These are phyloP conservation scores for Allium fistulosum DNA, from an alignment of 106 monocot species.

Conservation along the genomic window DNA sequence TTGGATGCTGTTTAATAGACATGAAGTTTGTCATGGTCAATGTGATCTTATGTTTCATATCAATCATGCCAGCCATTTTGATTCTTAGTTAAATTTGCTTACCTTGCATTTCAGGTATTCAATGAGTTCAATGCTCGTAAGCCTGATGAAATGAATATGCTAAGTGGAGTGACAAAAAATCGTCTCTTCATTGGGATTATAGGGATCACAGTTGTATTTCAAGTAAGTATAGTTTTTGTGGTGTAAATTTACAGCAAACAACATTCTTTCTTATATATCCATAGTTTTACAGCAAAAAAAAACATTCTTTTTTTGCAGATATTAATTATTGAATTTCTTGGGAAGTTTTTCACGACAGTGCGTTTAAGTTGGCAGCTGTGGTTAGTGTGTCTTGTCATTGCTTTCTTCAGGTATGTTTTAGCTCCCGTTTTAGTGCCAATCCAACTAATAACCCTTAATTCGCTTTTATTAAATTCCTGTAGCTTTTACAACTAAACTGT, in stretches of 20 bases:
- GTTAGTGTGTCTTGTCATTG: conserved; percentile 74
- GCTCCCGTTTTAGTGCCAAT: neutral
- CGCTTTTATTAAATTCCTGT: too few relatives aligned
- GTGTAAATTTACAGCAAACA: neutral
- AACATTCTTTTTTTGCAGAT: conserved; percentile 22
- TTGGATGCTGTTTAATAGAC: too few relatives aligned
- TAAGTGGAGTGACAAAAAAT: conserved; percentile 68
- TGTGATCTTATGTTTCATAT: too few relatives aligned
- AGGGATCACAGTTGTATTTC: conserved; percentile 59
- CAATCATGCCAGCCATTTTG: too few relatives aligned
- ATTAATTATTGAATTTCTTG: conserved; percentile 87
- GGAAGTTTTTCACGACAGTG: conserved; percentile 67
- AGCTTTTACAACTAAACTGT: too few relatives aligned
- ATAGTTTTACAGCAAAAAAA: neutral
- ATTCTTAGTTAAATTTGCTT: too few relatives aligned
- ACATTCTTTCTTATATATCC: neutral
- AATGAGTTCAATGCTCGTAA: conserved; percentile 98
- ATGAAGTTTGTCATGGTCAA: too few relatives aligned
- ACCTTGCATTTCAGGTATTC: conserved; percentile 50
- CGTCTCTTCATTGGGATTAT: conserved; percentile 77
- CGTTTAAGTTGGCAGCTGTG: conserved; percentile 74
- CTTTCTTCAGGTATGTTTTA: conserved; percentile 42
- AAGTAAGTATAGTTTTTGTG: conserved; percentile 26
- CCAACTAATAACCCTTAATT: too few relatives aligned
- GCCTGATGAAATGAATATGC: conserved; percentile 81